phyloP scores from a whole-genome alignment of 768 basidiomycete species.

The Rhizopogon vesiculosus region DNA sequence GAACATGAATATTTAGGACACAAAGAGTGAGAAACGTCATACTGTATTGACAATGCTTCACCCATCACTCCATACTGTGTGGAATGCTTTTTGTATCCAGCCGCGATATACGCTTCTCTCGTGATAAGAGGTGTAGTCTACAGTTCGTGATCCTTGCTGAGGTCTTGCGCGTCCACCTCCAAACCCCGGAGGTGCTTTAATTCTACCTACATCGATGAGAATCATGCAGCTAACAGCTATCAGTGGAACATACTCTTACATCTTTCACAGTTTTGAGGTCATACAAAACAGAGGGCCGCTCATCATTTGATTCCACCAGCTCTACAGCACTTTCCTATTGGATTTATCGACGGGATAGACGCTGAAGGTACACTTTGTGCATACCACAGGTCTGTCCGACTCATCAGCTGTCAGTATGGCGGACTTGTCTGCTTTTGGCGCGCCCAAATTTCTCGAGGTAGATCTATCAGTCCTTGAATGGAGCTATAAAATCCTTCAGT shows the following conservation, averaged over 20 bases:
- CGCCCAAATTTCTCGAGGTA: too few species aligned
- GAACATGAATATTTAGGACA: not conserved
- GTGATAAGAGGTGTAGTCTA: constrained; percentile 40
- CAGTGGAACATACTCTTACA: not conserved
- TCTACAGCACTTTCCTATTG: not conserved
- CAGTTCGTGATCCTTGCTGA: constrained; percentile 1
- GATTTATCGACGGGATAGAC: not conserved
- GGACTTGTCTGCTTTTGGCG: not conserved
- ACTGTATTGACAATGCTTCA: constrained; percentile 35
- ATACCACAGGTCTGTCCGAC: not conserved
- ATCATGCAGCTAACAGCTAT: not conserved
- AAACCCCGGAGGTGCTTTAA: not conserved
- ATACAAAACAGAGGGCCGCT: not conserved
- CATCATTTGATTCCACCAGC: not conserved
- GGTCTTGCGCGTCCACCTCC: not conserved
- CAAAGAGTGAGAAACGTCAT: constrained; percentile 4
- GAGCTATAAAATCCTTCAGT: not conserved
- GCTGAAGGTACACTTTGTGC: not conserved
- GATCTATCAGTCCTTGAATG: not conserved
- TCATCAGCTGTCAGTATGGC: not conserved
- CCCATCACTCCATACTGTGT: constrained; percentile 56
- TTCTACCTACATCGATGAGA: not conserved
- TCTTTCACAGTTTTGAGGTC: not conserved
- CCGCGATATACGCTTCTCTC: constrained; percentile 31
- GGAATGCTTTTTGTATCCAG: constrained; percentile 14